Evolutionary conservation across 306 rosid species (phyloP), one percentile per base, ranked within the genome.

Genomic region (Quercus wislizeni): DNA sequence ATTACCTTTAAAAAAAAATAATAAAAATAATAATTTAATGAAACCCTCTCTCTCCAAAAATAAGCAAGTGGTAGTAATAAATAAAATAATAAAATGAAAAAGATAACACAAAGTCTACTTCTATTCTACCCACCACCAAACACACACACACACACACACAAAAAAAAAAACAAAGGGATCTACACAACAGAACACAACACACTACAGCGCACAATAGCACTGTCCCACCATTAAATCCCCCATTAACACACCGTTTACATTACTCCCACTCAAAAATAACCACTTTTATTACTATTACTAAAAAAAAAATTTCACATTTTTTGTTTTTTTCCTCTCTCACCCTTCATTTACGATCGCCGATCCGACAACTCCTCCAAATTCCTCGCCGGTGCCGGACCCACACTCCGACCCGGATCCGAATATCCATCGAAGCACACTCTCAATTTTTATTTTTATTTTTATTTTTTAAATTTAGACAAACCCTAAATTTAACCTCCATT

Each of bases 361-460:
- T 74, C 72, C 58, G 83, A 56, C 90, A 81, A 85, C 78, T 79
- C 73, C 80, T 84, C 74, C 86, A 73, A 77, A 77, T 74, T 83
- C 86, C 71, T 71, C 85, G 77, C 80, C 84, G 84, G 76, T 9
- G 30, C 14, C 63, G 76, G 76, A 54, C 30, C 63, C 63, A 28
- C 75, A 4, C 17, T 52, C 76, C 61, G 61, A 54, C 46, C 76
- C 18, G 76, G 61, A 73, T 51, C 76, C 76, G 76, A 30, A 31
- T n/a, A 7, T 58, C 81, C 69, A 79, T 78, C 80, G 55, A 56
- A 49, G 27, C 72, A 68, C 55, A 8, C 46, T 41, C 57, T 1
- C 73, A 56, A 62, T 71, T 75, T 69, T 55, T 64, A 80, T 51
- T 7, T 69, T 55, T 64, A 80, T 51, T 7, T 6, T 2, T 7